Evolutionary conservation across 1,284 basidiomycete genomes (phyloP), one percentile per base, ranked within the genome.

Genomic region (Puccinia coronata): DNA sequence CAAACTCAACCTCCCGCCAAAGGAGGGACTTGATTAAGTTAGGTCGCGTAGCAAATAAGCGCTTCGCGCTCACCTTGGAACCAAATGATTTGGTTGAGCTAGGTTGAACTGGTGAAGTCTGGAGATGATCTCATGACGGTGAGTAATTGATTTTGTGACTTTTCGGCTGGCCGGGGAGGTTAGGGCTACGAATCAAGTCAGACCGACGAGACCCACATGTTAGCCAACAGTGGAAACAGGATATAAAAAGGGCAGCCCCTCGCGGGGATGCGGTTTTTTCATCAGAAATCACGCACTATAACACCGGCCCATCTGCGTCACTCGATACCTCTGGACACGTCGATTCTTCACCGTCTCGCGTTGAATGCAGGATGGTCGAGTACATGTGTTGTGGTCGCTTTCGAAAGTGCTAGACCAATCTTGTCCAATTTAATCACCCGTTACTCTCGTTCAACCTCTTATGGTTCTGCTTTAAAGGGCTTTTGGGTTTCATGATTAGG

Each of bases 311-410:
- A 12, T 71, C 51, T 55, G 69, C 49, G 47, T 71, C 31, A 55
- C 8, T 14, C 69, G 1, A n/a, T n/a, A n/a, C n/a, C n/a, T 43
- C 69, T 53, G 11, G 49, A 36, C 3, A 20, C 3, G 41, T 31
- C 49, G 4, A 8, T 23, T 53, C 25, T n/a, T n/a, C n/a, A n/a
- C n/a, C n/a, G n/a, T 49, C 25, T 18, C 20, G 6, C 31, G 8
- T 3, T 14, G n/a, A 51, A 31, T 47, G 8, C 3, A 4, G 31
- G 43, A 65, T 47, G 3, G 5, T 39, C 2, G 20, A 20, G 31
- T 71, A 51, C 49, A 71, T 71, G 69, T 71, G 69, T 53, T n/a
- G 69, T 71, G 69, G 69, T 71, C 69, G 69, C 69, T 71, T 71
- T 71, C 69, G 49, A 53, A 34, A 4, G 47, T 71, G 69, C 69